These are phyloP conservation scores for Fraxinus latifolia DNA, from an alignment of 305 asterid species.

Conservation along the genomic window DNA sequence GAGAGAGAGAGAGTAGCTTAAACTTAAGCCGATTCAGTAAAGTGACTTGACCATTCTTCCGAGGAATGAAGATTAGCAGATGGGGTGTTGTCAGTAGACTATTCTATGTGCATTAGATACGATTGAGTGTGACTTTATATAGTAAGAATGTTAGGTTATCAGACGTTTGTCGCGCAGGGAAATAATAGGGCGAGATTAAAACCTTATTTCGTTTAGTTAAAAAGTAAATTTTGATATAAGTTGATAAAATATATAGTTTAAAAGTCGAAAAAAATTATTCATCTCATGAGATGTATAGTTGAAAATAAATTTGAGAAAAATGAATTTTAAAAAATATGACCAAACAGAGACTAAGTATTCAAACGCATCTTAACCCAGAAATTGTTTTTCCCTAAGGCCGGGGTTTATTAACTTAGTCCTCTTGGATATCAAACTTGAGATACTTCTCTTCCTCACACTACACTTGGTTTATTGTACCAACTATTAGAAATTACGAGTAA, in stretches of 20 bases:
- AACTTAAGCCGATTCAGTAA: not conserved
- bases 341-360: not conserved
- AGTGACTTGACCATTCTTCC: not conserved
- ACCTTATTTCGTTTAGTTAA: too few relatives aligned
- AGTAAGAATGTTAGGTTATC: not conserved
- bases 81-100: not conserved
- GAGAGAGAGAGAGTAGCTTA: not conserved
- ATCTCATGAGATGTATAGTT: too few relatives aligned
- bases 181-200: not conserved
- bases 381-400: not conserved
- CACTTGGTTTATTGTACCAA: not conserved
- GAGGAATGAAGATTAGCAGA: not conserved
- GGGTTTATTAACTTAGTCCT: not conserved
- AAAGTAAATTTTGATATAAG: not conserved
- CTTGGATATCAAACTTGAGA: not conserved
- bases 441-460: not conserved
- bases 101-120: not conserved
- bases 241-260: too few relatives aligned
- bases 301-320: not conserved
- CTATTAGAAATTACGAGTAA: not conserved
- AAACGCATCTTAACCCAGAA: not conserved
- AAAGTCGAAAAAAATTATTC: too few relatives aligned
- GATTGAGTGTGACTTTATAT: not conserved
- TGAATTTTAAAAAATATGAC: too few relatives aligned
- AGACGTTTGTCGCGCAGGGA: not conserved